Percentiles rank a stretch among this genome's conserved stretches.
phyloP scores from a whole-genome alignment of 441 rosid genomes.

The Erodium trifolium region DNA sequence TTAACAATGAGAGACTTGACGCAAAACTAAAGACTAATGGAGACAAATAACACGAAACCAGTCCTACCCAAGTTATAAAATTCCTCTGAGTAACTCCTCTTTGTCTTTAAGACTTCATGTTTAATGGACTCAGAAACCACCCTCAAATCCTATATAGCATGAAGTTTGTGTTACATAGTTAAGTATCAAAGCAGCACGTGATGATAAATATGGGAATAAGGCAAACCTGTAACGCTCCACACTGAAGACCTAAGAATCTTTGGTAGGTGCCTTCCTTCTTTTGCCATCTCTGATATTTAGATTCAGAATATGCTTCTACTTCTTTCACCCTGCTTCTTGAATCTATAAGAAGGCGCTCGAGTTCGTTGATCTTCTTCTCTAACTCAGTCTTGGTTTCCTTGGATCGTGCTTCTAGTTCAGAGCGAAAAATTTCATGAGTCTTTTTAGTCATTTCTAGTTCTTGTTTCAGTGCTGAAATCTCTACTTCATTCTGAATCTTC shows the following conservation, averaged over 20 bases:
- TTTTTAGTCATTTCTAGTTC: slow-evolving; percentile 44
- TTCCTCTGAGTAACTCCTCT: slow-evolving; percentile 45
- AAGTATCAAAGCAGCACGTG: slow-evolving; percentile 12
- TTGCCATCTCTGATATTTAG: slow-evolving; percentile 53
- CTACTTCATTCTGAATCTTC: slow-evolving; percentile 39
- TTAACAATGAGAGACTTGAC: not conserved
- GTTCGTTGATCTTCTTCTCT: slow-evolving; percentile 52
- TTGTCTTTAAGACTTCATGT: slow-evolving; percentile 52
- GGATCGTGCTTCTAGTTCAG: slow-evolving; percentile 49
- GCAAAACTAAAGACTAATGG: not conserved
- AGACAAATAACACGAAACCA: not conserved
- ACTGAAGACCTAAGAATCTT: slow-evolving; percentile 39
- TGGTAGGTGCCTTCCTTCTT: slow-evolving; percentile 47
- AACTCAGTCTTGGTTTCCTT: slow-evolving; percentile 38
- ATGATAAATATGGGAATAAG: slow-evolving; percentile 12
- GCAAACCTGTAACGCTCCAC: slow-evolving; percentile 56
- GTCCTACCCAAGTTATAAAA: slow-evolving; percentile 42
- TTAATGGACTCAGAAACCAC: slow-evolving; percentile 47
- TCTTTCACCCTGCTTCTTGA: slow-evolving; percentile 57
- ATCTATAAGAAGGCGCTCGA: slow-evolving; percentile 40
- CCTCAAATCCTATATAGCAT: slow-evolving; percentile 52
- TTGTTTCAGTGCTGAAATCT: slow-evolving; percentile 52
- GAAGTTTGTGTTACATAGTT: slow-evolving; percentile 15
- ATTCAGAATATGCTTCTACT: slow-evolving; percentile 54
- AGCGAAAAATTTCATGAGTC: slow-evolving; percentile 39